Evolutionary conservation across 768 basidiomycete genomes (phyloP).

Genomic region (Tricholoma bakamatsutake): DNA sequence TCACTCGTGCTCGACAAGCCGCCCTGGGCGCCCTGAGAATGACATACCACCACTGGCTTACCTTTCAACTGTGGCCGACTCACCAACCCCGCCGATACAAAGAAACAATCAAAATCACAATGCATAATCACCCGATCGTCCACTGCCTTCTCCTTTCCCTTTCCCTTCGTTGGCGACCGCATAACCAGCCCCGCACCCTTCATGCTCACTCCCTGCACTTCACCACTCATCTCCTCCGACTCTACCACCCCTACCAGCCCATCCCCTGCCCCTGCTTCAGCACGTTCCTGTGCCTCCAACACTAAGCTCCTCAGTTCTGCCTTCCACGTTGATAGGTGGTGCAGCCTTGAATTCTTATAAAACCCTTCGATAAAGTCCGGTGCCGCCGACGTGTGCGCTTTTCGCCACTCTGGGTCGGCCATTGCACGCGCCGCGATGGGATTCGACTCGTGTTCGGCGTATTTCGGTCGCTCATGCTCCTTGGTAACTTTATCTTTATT

Average conservation of each 20-base stretch:
- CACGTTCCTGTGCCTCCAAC: constrained; percentile 68
- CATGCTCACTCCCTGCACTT: constrained; percentile 39
- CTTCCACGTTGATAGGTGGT: constrained; percentile 91
- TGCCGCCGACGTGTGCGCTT: constrained; percentile 80
- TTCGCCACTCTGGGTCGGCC: constrained; percentile 81
- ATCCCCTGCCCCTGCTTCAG: constrained; percentile 33
- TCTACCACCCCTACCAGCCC: constrained; percentile 28
- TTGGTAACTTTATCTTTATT: not conserved
- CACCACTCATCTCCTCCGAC: constrained; percentile 13
- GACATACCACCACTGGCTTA: constrained; percentile 92
- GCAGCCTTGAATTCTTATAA: constrained; percentile 84
- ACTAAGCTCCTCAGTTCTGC: constrained; percentile 80
- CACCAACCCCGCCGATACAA: constrained; percentile 86
- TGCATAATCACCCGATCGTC: constrained; percentile 78
- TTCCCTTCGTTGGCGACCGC: constrained; percentile 42
- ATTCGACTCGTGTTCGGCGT: constrained; percentile 68
- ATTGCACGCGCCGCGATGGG: constrained; percentile 71
- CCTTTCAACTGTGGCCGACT: constrained; percentile 77
- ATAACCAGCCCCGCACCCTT: constrained; percentile 42
- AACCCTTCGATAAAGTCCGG: constrained; percentile 85
- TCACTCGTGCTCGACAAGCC: constrained; percentile 84
- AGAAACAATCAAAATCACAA: constrained; percentile 96
- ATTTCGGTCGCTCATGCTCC: constrained; percentile 38
- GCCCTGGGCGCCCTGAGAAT: constrained; percentile 76
- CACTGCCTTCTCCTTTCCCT: constrained; percentile 50